phyloP scores from a whole-genome alignment of 148 eudicot species.

The Persicaria maculosa region DNA sequence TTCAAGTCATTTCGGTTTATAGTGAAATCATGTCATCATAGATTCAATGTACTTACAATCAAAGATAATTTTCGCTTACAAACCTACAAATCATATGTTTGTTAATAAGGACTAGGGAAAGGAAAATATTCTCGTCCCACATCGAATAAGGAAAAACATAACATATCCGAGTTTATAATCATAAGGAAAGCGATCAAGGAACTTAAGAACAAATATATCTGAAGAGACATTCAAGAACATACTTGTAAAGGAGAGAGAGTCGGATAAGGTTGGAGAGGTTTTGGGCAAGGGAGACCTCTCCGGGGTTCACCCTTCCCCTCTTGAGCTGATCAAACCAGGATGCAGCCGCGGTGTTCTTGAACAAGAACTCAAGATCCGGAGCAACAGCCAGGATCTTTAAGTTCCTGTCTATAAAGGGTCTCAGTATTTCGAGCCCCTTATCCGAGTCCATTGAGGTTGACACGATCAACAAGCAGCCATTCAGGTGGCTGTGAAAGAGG shows the following conservation, averaged over 20 bases:
- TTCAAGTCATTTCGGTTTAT: too few species aligned
- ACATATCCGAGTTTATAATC: too few species aligned
- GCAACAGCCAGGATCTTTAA: not conserved
- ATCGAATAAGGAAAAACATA: too few species aligned
- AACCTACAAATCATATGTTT: too few species aligned
- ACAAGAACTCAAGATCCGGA: not conserved
- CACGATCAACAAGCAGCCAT: not conserved
- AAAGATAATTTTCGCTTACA: too few species aligned
- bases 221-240: not conserved
- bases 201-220: too few species aligned
- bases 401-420: not conserved
- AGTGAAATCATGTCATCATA: too few species aligned
- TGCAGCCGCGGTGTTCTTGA: slow-evolving; percentile 10
- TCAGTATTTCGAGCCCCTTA: not conserved
- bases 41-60: too few species aligned
- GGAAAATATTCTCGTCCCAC: too few species aligned
- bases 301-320: slow-evolving; percentile 1
- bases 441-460: slow-evolving; percentile 3
- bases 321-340: slow-evolving; percentile 5
- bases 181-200: too few species aligned
- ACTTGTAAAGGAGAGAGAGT: slow-evolving; percentile 9
- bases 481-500: not conserved
- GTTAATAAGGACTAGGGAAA: too few species aligned
- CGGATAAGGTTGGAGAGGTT: slow-evolving; percentile 15
- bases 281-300: slow-evolving; percentile 7